Percentiles rank a stretch among this genome's conserved stretches.
Evolutionary conservation across 2,329 filamentous ascomycete species (phyloP).

Genomic region (Aspergillus fumigatiaffinis): DNA sequence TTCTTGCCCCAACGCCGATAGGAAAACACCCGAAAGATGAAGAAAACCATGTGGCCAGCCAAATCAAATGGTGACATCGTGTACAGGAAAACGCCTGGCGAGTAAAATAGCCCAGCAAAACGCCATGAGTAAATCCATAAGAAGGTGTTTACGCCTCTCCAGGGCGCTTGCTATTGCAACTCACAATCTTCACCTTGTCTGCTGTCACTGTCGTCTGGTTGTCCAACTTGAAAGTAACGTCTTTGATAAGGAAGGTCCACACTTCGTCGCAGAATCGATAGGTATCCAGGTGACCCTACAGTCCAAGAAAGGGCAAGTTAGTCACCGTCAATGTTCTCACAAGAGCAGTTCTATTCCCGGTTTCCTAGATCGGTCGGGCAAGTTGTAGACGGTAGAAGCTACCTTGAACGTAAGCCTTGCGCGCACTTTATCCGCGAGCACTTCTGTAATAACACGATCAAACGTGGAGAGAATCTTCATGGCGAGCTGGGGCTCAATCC

Average conservation of each 20-base stretch:
- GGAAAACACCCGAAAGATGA: not conserved
- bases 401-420: conserved; percentile 93
- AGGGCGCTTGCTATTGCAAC: conserved; percentile 85
- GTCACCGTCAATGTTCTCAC: not conserved
- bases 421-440: conserved; percentile 88
- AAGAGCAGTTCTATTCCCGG: not conserved
- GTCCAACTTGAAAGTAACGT: conserved; percentile 98
- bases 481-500: conserved; percentile 94
- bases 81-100: not conserved
- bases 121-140: conserved; percentile 7
- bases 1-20: not conserved
- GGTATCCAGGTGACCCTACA: conserved; percentile 88
- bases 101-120: conserved; percentile 9
- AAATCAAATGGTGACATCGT: not conserved
- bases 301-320: conserved; percentile 15
- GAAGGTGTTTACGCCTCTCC: conserved; percentile 45
- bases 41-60: not conserved
- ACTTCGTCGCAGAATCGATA: conserved; percentile 99
- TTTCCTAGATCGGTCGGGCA: not conserved
- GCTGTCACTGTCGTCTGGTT: conserved; percentile 70
- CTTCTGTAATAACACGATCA: conserved; percentile 87
- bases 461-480: conserved; percentile 98
- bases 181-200: conserved; percentile 97
- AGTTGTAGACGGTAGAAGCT: not conserved
- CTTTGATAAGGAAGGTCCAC: conserved; percentile 98